Percentiles rank a stretch among this genome's conserved stretches.
These are phyloP conservation scores for Aspergillaceae sp. DNA, from an alignment of 2,329 filamentous ascomycete species.

Conservation along the genomic window DNA sequence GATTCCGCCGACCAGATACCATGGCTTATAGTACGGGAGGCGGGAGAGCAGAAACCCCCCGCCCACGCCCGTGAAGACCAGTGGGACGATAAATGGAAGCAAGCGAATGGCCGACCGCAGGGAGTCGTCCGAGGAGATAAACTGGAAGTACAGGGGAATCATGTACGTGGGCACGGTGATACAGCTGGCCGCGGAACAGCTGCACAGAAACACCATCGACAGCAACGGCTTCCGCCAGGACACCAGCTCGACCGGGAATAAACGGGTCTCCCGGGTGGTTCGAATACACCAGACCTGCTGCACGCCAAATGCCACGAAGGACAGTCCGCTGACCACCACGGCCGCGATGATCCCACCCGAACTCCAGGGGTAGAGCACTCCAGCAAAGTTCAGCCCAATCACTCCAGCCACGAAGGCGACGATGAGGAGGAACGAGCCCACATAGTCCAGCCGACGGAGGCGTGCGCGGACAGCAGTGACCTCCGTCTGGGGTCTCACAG, in stretches of 20 bases:
- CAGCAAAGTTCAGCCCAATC: slow-evolving; percentile 47
- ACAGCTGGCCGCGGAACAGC: slow-evolving; percentile 29
- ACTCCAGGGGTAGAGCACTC: slow-evolving; percentile 42
- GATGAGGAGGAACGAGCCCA: slow-evolving; percentile 39
- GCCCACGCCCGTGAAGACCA: slow-evolving; percentile 13
- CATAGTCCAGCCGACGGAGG: slow-evolving; percentile 35
- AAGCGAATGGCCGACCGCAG: slow-evolving; percentile 23
- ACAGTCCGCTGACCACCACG: slow-evolving; percentile 32
- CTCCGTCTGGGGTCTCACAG: slow-evolving; percentile 13
- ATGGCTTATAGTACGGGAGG: slow-evolving; percentile 15
- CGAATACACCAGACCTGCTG: slow-evolving; percentile 40
- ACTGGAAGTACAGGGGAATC: slow-evolving; percentile 49
- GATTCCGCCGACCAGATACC: slow-evolving; percentile 17
- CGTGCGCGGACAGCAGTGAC: slow-evolving; percentile 12
- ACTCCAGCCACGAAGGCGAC: slow-evolving; percentile 36
- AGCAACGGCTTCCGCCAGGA: slow-evolving; percentile 29
- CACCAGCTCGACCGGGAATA: slow-evolving; percentile 46
- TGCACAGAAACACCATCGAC: slow-evolving; percentile 33
- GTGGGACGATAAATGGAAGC: slow-evolving; percentile 22
- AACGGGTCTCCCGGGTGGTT: slow-evolving; percentile 36
- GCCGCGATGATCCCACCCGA: slow-evolving; percentile 16
- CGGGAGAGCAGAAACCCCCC: slow-evolving; percentile 13
- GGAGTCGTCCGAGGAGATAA: slow-evolving; percentile 36
- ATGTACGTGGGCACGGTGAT: slow-evolving; percentile 38
- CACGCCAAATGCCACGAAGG: slow-evolving; percentile 37